phyloP scores from a whole-genome alignment of 2,329 filamentous ascomycete species.

The Mollisia scopiformis region DNA sequence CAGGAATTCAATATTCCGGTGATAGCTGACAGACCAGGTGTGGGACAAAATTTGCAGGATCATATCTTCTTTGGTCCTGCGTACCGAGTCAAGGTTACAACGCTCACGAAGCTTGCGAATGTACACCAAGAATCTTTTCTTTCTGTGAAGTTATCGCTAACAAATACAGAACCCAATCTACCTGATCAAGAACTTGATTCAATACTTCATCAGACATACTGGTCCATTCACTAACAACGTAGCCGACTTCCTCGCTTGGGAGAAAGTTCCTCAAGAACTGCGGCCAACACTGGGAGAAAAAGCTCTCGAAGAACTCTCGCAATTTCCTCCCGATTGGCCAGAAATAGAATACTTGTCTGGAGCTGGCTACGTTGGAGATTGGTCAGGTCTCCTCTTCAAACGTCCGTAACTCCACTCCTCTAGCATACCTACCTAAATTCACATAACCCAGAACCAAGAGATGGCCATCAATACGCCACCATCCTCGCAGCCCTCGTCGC shows the following conservation, averaged over 20 bases:
- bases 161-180: not conserved
- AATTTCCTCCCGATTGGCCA: conserved; percentile 26
- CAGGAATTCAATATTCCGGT: conserved; percentile 46
- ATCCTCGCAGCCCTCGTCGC: conserved; percentile 39
- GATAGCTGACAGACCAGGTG: conserved; percentile 49
- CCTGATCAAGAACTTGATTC: not conserved
- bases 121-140: not conserved
- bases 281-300: not conserved
- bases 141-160: not conserved
- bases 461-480: not conserved
- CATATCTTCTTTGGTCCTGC: conserved; percentile 25
- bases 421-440: not conserved
- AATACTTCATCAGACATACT: not conserved
- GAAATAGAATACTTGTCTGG: conserved; percentile 21
- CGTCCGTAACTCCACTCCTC: not conserved
- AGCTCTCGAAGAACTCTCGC: conserved; percentile 7
- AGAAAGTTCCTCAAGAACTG: conserved; percentile 16
- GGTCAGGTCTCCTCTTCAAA: not conserved
- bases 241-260: conserved; percentile 24
- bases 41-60: conserved; percentile 53
- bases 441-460: not conserved
- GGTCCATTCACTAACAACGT: conserved; percentile 16
- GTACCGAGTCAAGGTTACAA: conserved; percentile 8
- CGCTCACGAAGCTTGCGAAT: conserved; percentile 8
- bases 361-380: conserved; percentile 13